These are phyloP conservation scores for Trifolium pratense DNA, from an alignment of 306 rosid species.

Conservation along the genomic window DNA sequence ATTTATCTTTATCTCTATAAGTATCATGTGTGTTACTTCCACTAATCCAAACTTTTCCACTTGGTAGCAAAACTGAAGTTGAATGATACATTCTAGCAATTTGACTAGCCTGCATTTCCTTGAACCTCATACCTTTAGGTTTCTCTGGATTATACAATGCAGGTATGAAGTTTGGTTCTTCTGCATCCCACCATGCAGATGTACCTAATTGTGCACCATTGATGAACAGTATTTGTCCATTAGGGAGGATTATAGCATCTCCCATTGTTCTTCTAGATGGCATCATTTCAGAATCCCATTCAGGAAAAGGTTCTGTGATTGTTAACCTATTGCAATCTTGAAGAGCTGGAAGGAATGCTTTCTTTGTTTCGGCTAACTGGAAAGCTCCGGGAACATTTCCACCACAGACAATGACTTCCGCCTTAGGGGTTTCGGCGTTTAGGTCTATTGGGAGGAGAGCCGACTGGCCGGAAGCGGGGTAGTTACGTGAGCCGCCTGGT, in stretches of 20 bases:
- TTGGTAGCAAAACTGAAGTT: constrained; percentile 62
- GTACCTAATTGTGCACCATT: constrained; percentile 80
- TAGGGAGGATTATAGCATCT: constrained; percentile 69
- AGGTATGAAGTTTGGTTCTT: constrained; percentile 54
- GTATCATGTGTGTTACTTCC: constrained; percentile 77
- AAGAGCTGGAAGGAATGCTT: constrained; percentile 62
- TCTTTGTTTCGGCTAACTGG: constrained; percentile 39
- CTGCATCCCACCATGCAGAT: constrained; percentile 43
- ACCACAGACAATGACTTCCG: constrained; percentile 81
- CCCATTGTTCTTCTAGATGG: constrained; percentile 82
- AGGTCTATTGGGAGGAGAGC: constrained; percentile 83
- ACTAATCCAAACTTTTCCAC: constrained; percentile 64
- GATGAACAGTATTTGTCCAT: constrained; percentile 64
- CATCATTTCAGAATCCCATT: constrained; percentile 65
- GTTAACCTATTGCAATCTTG: constrained; percentile 62
- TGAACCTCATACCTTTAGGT: too few species aligned
- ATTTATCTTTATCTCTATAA: constrained; percentile 47
- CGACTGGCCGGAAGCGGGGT: constrained; percentile 88
- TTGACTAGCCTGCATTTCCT: too few species aligned
- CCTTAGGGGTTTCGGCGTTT: constrained; percentile 31
- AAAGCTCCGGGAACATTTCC: constrained; percentile 67
- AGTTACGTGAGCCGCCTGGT: constrained; percentile 58
- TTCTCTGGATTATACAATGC: too few species aligned
- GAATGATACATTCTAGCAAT: constrained; percentile 92
- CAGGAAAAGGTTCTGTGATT: constrained; percentile 42